Base-by-base conservation (phyloP, 306 rosid genomes). In the Corylus avellana region DNA sequence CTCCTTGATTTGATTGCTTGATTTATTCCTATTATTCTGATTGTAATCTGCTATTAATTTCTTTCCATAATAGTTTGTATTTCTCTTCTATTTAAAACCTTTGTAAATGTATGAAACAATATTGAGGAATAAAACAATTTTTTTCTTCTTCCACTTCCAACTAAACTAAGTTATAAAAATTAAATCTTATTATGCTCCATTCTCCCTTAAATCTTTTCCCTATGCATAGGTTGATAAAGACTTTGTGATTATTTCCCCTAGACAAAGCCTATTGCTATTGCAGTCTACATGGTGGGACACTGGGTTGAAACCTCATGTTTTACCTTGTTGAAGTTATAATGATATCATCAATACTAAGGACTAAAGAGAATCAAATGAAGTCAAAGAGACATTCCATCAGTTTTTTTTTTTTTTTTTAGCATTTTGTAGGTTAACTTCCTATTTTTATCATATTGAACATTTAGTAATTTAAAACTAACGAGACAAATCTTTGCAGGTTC, bases 401-500 rank as follows among this genome's bases (percentile, higher is more conserved):
- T 16, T 68, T 22, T 22, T 22, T 22, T 22, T 22, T 22, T 22
- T 32, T 32, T 32, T 46, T 29, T 67, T 51, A 55, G 70, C 76
- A 47, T 47, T 64, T 44, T 44, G 12, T 20, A 17, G 47, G 46
- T 46, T 62, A 20, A 17, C 9, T 56, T 69, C 47, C 14, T 6
- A 1, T 62, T 57, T 70, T 59, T 37, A 51, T 44, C 53, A 39
- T 46, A 49, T 77, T 55, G 6, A 77, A 56, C 37, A 73, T 75
- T 27, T 25, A 64, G 67, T 12, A 27, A 29, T 42, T 58, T 53
- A 13, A 70, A 80, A 81, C 54, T 87, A 56, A 84, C 76, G 62
- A 48, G 72, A 51, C 59, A 46, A 80, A 70, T 79, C 72, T 78
- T 75, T 83, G 84, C 78, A 94, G 98, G 98, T 79, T 92, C 97